Conservation (phyloP, 345 rosid genomes). For the Eucalyptus guilfoylei region DNA sequence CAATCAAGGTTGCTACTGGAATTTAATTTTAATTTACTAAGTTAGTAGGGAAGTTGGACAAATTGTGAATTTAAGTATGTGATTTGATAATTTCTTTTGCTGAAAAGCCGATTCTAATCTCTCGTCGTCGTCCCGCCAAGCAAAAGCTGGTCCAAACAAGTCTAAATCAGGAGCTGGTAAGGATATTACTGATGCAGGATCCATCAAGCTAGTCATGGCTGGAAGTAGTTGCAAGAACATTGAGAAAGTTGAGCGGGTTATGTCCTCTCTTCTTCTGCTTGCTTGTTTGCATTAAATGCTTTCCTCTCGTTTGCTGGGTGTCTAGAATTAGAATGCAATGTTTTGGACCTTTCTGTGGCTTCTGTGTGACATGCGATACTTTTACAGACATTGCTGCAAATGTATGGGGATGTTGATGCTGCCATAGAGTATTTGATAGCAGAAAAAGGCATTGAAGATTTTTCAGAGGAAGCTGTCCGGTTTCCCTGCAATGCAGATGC, state of each 20-base stretch:
- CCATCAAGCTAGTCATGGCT: conserved; percentile 62
- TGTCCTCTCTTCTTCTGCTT: neutral
- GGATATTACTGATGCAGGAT: conserved; percentile 25
- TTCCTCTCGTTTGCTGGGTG: neutral
- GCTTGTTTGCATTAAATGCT: neutral
- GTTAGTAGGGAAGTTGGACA: neutral
- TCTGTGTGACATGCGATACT: neutral
- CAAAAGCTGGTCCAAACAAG: conserved; percentile 35
- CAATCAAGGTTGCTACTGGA: conserved; percentile 47
- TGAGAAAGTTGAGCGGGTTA: conserved; percentile 62
- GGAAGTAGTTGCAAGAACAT: conserved; percentile 61
- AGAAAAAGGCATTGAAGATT: conserved; percentile 36
- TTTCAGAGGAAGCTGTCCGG: conserved; percentile 10
- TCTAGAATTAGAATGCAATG: neutral
- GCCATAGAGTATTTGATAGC: conserved; percentile 73
- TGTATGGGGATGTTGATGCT: conserved; percentile 68
- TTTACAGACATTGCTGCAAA: conserved; percentile 55
- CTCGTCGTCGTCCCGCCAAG: conserved; percentile 57
- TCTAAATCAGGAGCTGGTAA: conserved; percentile 20
- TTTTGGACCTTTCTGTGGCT: neutral
- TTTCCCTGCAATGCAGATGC: conserved; percentile 10
- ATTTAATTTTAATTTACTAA: neutral
- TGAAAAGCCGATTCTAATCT: conserved; percentile 87
- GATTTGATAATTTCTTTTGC: conserved; percentile 2
- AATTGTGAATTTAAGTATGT: neutral